Conservation (phyloP, 768 basidiomycete genomes). For the Lentinula detonsa region DNA sequence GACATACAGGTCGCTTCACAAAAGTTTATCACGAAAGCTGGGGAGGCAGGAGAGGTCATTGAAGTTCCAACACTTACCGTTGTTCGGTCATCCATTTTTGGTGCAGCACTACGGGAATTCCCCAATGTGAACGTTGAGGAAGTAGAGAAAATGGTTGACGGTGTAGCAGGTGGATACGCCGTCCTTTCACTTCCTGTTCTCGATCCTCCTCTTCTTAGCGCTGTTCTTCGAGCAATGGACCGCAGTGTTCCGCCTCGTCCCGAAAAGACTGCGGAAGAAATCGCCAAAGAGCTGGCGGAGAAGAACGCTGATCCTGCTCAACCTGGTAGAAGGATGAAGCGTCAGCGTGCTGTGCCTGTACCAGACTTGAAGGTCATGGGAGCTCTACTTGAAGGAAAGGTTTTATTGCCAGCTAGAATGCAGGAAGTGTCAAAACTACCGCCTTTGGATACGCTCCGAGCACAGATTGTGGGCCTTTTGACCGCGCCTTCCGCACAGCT, state of each 20-base stretch:
- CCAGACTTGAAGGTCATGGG: slow-evolving; percentile 74
- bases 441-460: slow-evolving; percentile 67
- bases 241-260: slow-evolving; percentile 58
- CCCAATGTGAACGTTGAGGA: slow-evolving; percentile 41
- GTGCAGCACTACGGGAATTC: slow-evolving; percentile 65
- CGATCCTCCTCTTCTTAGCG: slow-evolving; percentile 66
- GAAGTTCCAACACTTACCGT: slow-evolving; percentile 53
- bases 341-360: slow-evolving; percentile 41
- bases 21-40: slow-evolving; percentile 30
- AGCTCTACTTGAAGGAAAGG: slow-evolving; percentile 71
- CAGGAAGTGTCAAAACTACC: slow-evolving; percentile 69
- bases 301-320: slow-evolving; percentile 61
- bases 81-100: slow-evolving; percentile 75
- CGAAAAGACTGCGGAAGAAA: slow-evolving; percentile 44
- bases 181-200: slow-evolving; percentile 61
- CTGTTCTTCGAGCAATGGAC: slow-evolving; percentile 61
- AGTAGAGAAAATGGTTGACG: slow-evolving; percentile 46
- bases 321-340: slow-evolving; percentile 67
- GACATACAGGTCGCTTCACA: slow-evolving; percentile 57
- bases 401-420: slow-evolving; percentile 57
- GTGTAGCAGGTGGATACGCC: slow-evolving; percentile 56
- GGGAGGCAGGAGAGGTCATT: slow-evolving; percentile 17
- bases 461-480: slow-evolving; percentile 82
- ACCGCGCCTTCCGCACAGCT: slow-evolving; percentile 71
- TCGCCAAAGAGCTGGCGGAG: slow-evolving; percentile 40